Percentiles rank a stretch among this genome's conserved stretches.
Evolutionary conservation across 306 rosid species (phyloP).

Genomic region (Rosa chinensis): DNA sequence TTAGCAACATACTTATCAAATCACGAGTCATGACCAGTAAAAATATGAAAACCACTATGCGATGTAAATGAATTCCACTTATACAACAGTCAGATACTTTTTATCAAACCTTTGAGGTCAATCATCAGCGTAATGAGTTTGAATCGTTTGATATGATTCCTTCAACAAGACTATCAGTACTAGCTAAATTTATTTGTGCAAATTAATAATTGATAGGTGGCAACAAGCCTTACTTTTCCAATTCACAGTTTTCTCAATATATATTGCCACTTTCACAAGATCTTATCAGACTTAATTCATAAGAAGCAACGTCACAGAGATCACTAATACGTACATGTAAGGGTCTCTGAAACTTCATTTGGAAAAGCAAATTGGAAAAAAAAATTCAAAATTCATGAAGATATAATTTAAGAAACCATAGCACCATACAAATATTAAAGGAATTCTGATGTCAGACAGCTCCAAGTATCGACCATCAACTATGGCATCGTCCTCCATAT

Average conservation of each 20-base stretch:
- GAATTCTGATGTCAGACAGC: conserved; percentile 76
- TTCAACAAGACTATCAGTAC: not conserved
- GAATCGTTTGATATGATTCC: not conserved
- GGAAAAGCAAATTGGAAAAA: not conserved
- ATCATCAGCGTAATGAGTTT: not conserved
- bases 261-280: not conserved
- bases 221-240: not conserved
- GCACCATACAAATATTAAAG: conserved; percentile 72
- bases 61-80: not conserved
- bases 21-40: conserved; percentile 19
- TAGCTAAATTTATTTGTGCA: not conserved
- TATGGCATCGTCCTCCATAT: conserved; percentile 34
- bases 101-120: not conserved
- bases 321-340: not conserved
- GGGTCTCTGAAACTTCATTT: no score
- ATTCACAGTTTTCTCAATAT: not conserved
- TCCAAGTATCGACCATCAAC: conserved; percentile 65
- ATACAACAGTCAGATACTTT: not conserved
- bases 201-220: not conserved
- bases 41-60: not conserved
- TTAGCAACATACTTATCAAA: conserved; percentile 19
- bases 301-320: not conserved
- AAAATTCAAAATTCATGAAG: conserved; percentile 14
- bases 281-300: not conserved
- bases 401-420: conserved; percentile 20